Evolutionary conservation across 192 early-diverging fungal species (phyloP), one percentile per base, ranked within the genome.

Genomic region (Coemansia sp.): DNA sequence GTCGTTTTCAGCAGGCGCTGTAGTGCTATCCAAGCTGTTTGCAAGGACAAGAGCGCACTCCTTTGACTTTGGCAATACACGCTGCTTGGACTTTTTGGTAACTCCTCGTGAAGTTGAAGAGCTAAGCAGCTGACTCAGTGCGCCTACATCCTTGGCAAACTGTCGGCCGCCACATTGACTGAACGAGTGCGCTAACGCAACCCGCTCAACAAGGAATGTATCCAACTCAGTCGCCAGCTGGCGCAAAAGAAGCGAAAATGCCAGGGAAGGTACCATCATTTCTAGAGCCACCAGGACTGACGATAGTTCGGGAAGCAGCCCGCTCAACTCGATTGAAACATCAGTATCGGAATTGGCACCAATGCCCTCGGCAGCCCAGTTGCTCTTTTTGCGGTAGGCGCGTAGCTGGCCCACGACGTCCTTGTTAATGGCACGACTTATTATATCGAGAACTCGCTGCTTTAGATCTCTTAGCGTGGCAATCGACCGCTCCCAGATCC

Each of bases 401-500:
- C 82, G 73, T 61, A 84, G 65, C 62, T 80, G 78, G 1, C 66
- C 63, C 7, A 74, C 62, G 5, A 53, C 52, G 13, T 84, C 78
- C 49, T 76, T 80, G 60, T 71, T 79, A n/a, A 80, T 38, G 5
- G 82, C 78, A 18, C 57, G 74, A 57, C 70, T 57, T 38, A 84
- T 60, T 49, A 84, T 62, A 41, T 76, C 74, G 1, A 76, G 49
- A 27, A 76, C 58, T 1, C 72, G 73, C 55, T 84, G 70, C 52
- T 72, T 73, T 9, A 84, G 74, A 8, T 67, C 74, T 6, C 63
- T 41, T 36, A 79, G 72, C 6, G 74, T 79, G 22, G 40, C 64
- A n/a, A 73, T 69, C 18, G 78, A 52, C 3, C 76, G 70, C 63
- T 84, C 77, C 76, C 76, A 84, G 52, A 84, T 79, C 0, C 82